These are phyloP conservation scores for Wickerhamiella infanticola DNA, from an alignment of 1,139 yeast genomes.

Conservation along the genomic window DNA sequence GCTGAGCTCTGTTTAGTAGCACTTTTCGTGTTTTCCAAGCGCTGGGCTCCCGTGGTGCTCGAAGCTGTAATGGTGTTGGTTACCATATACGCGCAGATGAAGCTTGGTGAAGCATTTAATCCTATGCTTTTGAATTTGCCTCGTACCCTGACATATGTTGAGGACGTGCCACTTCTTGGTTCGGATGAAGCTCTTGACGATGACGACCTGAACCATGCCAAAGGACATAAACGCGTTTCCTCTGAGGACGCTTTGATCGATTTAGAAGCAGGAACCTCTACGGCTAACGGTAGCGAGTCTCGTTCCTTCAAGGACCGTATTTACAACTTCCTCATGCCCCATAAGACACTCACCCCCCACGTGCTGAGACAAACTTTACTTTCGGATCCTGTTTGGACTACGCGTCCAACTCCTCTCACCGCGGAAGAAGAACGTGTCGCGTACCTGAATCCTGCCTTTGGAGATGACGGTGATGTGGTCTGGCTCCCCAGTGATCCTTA, in stretches of 20 bases:
- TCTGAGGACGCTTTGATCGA: constrained; percentile 4
- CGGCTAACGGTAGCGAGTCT: constrained; percentile 1
- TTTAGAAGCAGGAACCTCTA: not conserved
- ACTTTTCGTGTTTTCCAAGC: constrained; percentile 74
- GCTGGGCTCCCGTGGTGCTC: constrained; percentile 85
- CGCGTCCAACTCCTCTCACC: constrained; percentile 17
- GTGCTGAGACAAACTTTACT: constrained; percentile 18
- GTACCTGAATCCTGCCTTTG: constrained; percentile 58
- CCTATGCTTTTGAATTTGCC: constrained; percentile 56
- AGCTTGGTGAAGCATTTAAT: constrained; percentile 46
- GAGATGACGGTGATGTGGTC: constrained; percentile 48
- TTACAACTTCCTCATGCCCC: constrained; percentile 36
- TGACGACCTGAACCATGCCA: not conserved
- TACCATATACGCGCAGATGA: constrained; percentile 52
- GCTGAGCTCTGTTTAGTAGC: constrained; percentile 80
- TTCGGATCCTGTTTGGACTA: constrained; percentile 32
- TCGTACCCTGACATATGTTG: constrained; percentile 31
- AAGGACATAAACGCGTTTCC: not conserved
- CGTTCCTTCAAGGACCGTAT: constrained; percentile 10
- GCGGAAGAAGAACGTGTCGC: constrained; percentile 35
- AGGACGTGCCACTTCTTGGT: constrained; percentile 1
- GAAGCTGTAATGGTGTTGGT: constrained; percentile 48
- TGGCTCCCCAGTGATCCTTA: constrained; percentile 84
- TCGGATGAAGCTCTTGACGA: not conserved
- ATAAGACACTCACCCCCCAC: constrained; percentile 32